These are phyloP conservation scores for Pseudocercospora ulei DNA, from an alignment of 2,329 filamentous ascomycete genomes.

Conservation along the genomic window DNA sequence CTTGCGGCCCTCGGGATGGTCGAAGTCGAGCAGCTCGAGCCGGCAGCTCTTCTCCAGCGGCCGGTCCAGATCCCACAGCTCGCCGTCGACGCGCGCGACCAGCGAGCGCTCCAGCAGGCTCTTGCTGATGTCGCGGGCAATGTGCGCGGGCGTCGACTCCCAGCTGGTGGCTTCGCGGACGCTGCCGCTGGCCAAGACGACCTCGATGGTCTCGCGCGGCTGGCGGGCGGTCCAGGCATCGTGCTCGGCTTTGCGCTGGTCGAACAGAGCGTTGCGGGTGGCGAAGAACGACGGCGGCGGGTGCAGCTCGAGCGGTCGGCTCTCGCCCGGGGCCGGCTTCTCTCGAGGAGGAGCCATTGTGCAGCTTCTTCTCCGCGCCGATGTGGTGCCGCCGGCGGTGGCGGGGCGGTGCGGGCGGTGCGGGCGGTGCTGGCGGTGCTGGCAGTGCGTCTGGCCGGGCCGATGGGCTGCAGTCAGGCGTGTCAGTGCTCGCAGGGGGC, in stretches of 20 bases:
- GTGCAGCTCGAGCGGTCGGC: constrained; percentile 41
- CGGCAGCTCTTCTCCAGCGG: constrained; percentile 81
- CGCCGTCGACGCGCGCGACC: constrained; percentile 72
- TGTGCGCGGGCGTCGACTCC: constrained; percentile 77
- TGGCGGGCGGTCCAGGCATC: constrained; percentile 64
- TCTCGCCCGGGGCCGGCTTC: constrained; percentile 34
- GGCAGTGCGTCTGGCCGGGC: neutral
- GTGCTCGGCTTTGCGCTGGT: constrained; percentile 74
- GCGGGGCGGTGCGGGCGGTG: constrained; percentile 3
- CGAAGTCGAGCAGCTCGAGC: constrained; percentile 76
- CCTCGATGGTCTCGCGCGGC: constrained; percentile 62
- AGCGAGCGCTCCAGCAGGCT: constrained; percentile 77
- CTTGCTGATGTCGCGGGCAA: constrained; percentile 72
- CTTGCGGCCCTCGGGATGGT: constrained; percentile 66
- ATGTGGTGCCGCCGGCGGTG: constrained; percentile 13
- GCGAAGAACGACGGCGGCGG: constrained; percentile 66
- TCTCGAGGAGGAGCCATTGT: constrained; percentile 37
- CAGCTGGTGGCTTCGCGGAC: constrained; percentile 67
- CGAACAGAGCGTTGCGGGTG: constrained; percentile 76
- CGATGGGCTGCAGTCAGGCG: constrained; percentile 8
- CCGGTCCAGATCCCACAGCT: constrained; percentile 86
- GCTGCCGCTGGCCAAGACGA: constrained; percentile 64
- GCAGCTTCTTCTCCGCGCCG: constrained; percentile 11
- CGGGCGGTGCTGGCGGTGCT: neutral
- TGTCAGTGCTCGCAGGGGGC: constrained; percentile 8